Conservation (phyloP, 441 rosid genomes). For the Gossypium davidsonii region DNA sequence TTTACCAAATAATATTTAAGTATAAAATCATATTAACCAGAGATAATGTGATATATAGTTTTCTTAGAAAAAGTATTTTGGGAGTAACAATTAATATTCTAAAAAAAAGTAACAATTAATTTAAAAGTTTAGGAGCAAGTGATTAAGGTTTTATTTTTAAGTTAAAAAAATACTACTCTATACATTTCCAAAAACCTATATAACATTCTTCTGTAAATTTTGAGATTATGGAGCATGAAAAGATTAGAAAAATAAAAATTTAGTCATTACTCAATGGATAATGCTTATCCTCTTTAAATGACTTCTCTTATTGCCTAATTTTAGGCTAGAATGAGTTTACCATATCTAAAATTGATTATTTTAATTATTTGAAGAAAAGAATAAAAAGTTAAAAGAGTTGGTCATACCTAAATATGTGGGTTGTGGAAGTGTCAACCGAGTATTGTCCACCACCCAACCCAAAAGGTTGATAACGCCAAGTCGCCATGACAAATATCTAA, state of each 20-base stretch:
- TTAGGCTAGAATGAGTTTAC: neutral
- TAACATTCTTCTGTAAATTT: too few species aligned
- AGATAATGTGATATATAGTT: too few species aligned
- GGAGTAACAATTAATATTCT: too few species aligned
- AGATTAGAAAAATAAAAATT: neutral
- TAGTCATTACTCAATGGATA: neutral
- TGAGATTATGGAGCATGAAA: neutral
- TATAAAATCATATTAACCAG: too few species aligned
- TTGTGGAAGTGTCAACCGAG: neutral
- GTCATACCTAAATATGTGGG: neutral
- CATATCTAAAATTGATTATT: too few species aligned
- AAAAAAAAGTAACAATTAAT: too few species aligned
- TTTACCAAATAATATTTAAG: too few species aligned
- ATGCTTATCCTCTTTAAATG: neutral
- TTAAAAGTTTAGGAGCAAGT: too few species aligned
- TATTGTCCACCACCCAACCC: neutral
- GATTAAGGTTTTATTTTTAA: neutral
- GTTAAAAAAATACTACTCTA: neutral
- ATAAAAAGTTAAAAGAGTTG: neutral
- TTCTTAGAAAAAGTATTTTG: too few species aligned
- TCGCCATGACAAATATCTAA: neutral
- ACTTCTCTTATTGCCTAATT: neutral
- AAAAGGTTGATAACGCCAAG: neutral
- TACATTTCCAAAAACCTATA: too few species aligned
- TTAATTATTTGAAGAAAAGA: neutral